Conservation (phyloP, 345 rosid genomes). For the rapeseed (Brassica napus) region DNA sequence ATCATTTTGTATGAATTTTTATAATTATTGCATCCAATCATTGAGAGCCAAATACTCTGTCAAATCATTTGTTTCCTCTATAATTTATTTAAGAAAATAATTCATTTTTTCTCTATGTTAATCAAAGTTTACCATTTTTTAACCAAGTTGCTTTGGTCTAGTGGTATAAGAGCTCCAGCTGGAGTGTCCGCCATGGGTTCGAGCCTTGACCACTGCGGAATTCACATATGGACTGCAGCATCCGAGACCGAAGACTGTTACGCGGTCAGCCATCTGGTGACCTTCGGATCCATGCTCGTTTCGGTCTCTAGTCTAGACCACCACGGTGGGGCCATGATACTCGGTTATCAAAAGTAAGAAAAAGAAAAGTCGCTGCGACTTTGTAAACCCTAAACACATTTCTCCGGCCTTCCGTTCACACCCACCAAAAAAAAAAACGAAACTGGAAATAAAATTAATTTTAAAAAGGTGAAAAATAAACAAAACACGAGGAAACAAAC, state of each 20-base stretch:
- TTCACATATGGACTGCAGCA: too few relatives aligned
- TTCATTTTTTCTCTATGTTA: neutral
- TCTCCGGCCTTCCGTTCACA: neutral
- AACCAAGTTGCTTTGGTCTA: too few relatives aligned
- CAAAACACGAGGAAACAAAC: slow-evolving; percentile 19
- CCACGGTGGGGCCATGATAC: too few relatives aligned
- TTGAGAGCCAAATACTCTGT: slow-evolving; percentile 12
- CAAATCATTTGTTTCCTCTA: slow-evolving; percentile 3
- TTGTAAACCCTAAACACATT: slow-evolving; percentile 3
- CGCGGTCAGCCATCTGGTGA: too few relatives aligned
- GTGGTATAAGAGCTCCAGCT: too few relatives aligned
- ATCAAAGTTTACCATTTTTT: neutral
- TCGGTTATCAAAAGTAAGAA: too few relatives aligned
- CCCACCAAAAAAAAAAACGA: slow-evolving; percentile 6
- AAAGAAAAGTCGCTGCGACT: slow-evolving; percentile 2
- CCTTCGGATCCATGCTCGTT: too few relatives aligned
- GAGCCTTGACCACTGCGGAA: too few relatives aligned
- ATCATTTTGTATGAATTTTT: neutral
- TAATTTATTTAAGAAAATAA: neutral
- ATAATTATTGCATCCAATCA: slow-evolving; percentile 1
- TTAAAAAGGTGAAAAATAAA: neutral
- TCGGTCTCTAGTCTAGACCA: too few relatives aligned
- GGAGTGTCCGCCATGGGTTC: too few relatives aligned
- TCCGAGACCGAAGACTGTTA: too few relatives aligned
- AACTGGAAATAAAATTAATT: neutral